Conservation (phyloP, 257 asterid genomes). For the Scutellaria barbata region DNA sequence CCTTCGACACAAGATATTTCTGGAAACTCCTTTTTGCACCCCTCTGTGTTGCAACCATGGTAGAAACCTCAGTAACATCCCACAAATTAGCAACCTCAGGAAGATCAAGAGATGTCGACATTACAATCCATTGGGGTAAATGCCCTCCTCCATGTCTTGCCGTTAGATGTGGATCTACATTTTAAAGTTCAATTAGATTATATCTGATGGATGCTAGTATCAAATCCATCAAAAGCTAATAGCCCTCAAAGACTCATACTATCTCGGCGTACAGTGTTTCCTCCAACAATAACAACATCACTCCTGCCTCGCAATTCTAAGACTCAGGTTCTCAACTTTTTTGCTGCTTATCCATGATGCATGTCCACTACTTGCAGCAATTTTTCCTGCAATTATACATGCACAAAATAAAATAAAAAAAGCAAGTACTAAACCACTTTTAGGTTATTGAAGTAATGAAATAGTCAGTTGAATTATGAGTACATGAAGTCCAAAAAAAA, state of each 20-base stretch:
- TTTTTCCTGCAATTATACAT: conserved; percentile 64
- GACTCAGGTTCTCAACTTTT: conserved; percentile 75
- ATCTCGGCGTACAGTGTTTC: conserved; percentile 97
- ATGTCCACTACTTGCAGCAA: conserved; percentile 95
- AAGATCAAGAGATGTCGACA: conserved; percentile 91
- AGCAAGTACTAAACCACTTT: conserved; percentile 14
- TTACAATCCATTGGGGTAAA: conserved; percentile 86
- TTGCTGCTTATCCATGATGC: conserved; percentile 99
- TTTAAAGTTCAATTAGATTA: conserved; percentile 38
- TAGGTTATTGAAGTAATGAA: not conserved
- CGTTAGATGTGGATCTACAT: conserved; percentile 88
- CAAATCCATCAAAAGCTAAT: conserved; percentile 28
- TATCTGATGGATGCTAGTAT: conserved; percentile 26
- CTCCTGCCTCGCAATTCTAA: conserved; percentile 95
- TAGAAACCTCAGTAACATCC: conserved; percentile 83
- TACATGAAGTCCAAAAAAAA: conserved; percentile 28
- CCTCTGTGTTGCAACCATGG: conserved; percentile 92
- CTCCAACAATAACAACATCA: conserved; percentile 99
- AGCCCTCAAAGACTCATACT: conserved; percentile 62
- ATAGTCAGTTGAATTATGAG: not conserved
- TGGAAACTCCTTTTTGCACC: conserved; percentile 92
- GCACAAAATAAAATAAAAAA: conserved; percentile 5
- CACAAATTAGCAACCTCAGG: conserved; percentile 92
- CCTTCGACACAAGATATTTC: conserved; percentile 90
- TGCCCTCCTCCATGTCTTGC: conserved; percentile 98